Base-by-base conservation (phyloP, 2,329 filamentous ascomycete genomes). In the Arthrocladium fulminans region DNA sequence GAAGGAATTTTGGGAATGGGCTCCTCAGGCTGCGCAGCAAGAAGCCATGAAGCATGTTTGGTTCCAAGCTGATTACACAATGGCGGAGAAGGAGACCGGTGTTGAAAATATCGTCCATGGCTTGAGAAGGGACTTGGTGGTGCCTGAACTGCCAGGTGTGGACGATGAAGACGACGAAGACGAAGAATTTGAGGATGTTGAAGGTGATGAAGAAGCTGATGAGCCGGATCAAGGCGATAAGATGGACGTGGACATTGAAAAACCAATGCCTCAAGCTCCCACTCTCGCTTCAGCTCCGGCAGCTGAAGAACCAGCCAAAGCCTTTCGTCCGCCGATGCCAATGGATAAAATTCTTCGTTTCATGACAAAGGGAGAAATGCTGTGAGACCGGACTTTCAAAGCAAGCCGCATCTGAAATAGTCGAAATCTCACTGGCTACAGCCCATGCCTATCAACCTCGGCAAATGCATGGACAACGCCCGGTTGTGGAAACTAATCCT, bases 61-160 rank as follows among this genome's bases (percentile, higher is more conserved):
- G 58, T 69, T 32, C 17, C 24, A 71, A n/a, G 81, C 84, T 48
- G 73, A 81, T 49, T 92, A 81, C 63, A 90, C 85, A 1, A 70
- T 78, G 2, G 81, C 83, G 58, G 87, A 92, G 69, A 74, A 77
- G 45, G 79, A 76, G 50, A 60, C 63, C 50, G 86, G 86, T 5
- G 64, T 83, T 9, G 77, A 84, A 59, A 83, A 79, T 57, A 83
- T 89, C 39, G 74, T 81, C 30, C 90, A 86, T 0, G 86, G 86
- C 0, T 64, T 92, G 60, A 74, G 65, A 60, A 73, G 77, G 56
- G 71, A 66, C 49, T 58, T 76, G 54, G 75, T 77, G 2, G 79
- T 82, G 2, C 79, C 82, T 4, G 60, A 44, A 13, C 25, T 24
- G 66, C 73, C 0, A 74, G 66, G 13, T 73, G 3, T 15, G n/a